Conservation (phyloP, 2,329 filamentous ascomycete genomes). For the Scedosporium boydii region DNA sequence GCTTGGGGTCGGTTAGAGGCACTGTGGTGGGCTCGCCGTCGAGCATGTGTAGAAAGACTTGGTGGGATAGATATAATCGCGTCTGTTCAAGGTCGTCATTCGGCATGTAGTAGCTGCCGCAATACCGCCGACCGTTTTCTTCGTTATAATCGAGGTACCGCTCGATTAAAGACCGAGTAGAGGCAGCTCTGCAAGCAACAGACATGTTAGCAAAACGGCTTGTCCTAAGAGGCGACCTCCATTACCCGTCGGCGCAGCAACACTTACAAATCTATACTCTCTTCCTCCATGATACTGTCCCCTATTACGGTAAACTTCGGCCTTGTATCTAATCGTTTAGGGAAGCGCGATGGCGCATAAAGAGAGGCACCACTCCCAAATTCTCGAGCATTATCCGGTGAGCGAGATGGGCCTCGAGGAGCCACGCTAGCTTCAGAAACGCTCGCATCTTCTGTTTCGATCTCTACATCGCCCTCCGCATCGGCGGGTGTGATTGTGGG, state of each 20-base stretch:
- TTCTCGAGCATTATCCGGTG: background rate
- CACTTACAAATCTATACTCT: conserved; percentile 10
- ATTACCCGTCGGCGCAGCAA: background rate
- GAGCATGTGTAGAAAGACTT: conserved; percentile 48
- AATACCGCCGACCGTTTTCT: conserved; percentile 55
- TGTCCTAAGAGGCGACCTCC: background rate
- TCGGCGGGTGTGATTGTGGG: background rate
- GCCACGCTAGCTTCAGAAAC: background rate
- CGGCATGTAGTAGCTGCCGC: conserved; percentile 54
- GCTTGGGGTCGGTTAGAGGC: conserved; percentile 25
- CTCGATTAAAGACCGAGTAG: conserved; percentile 39
- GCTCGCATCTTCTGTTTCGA: background rate
- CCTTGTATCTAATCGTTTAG: background rate
- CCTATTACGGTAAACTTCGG: conserved; percentile 2
- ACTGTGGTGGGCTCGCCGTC: conserved; percentile 34
- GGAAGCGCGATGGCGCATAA: conserved; percentile 1
- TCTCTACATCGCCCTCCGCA: background rate
- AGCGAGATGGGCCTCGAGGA: background rate
- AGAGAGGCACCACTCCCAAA: background rate
- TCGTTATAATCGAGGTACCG: conserved; percentile 45
- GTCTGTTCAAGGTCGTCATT: conserved; percentile 58
- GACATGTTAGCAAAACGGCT: background rate
- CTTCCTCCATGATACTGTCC: conserved; percentile 5
- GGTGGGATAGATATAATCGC: conserved; percentile 51
- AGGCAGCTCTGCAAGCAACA: conserved; percentile 23